phyloP scores from a whole-genome alignment of 2,329 filamentous ascomycete genomes.

The Aspergillus aculeatus region DNA sequence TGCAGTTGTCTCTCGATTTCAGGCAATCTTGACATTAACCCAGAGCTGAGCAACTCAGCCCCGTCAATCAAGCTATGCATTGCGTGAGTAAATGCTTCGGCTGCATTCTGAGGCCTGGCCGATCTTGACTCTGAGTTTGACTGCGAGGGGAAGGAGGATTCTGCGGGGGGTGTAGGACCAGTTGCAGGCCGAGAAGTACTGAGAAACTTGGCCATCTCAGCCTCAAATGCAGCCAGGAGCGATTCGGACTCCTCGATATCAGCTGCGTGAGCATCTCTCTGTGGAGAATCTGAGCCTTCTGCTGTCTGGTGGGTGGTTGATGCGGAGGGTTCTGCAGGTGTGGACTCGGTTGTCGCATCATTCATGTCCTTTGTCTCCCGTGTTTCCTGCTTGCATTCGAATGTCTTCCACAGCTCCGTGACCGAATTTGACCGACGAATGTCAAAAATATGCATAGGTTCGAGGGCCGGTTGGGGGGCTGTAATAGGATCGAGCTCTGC shows the following conservation, averaged over 20 bases:
- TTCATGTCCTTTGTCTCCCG: constrained; percentile 1
- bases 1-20: constrained; percentile 39
- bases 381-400: constrained; percentile 20
- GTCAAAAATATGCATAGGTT: constrained; percentile 48
- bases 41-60: constrained; percentile 37
- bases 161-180: constrained; percentile 12
- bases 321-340: not conserved
- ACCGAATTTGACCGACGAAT: constrained; percentile 43
- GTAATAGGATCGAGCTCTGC: constrained; percentile 1
- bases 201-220: constrained; percentile 39
- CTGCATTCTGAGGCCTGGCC: constrained; percentile 22
- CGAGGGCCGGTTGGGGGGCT: constrained; percentile 13
- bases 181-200: constrained; percentile 17
- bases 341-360: not conserved
- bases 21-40: constrained; percentile 36
- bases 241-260: constrained; percentile 27
- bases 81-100: constrained; percentile 34
- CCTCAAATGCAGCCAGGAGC: constrained; percentile 41
- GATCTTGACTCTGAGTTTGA: constrained; percentile 12
- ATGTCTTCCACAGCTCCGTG: constrained; percentile 40
- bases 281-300: constrained; percentile 8
- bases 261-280: constrained; percentile 12
- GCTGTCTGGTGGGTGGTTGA: constrained; percentile 1
- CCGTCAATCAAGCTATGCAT: constrained; percentile 35
- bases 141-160: constrained; percentile 12